phyloP scores from a whole-genome alignment of 331 rosid genomes.

The Rhamnella rubrinervis region DNA sequence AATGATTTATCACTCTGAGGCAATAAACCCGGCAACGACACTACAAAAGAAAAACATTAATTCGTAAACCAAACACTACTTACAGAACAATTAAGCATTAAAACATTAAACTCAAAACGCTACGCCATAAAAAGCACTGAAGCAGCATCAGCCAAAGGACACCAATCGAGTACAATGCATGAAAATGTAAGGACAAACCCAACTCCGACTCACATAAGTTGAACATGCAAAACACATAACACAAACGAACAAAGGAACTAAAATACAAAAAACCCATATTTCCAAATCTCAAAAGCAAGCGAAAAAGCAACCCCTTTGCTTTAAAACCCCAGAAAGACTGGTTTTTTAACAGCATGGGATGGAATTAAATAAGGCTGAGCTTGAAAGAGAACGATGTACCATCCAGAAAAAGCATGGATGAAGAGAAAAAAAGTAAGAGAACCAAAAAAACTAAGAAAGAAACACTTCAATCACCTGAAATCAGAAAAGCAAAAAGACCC shows the following conservation, averaged over 20 bases:
- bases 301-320: slow-evolving; percentile 16
- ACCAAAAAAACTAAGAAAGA: slow-evolving; percentile 28
- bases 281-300: slow-evolving; percentile 32
- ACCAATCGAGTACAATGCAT: slow-evolving; percentile 25
- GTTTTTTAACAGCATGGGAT: slow-evolving; percentile 24
- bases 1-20: slow-evolving; percentile 31
- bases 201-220: slow-evolving; percentile 18
- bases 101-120: slow-evolving; percentile 15
- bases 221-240: slow-evolving; percentile 15
- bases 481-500: slow-evolving; percentile 41
- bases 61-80: slow-evolving; percentile 24
- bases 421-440: neutral
- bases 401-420: slow-evolving; percentile 26
- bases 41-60: slow-evolving; percentile 23
- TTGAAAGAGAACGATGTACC: slow-evolving; percentile 35
- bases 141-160: slow-evolving; percentile 24
- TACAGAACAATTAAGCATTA: slow-evolving; percentile 26
- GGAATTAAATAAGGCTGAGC: slow-evolving; percentile 30
- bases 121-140: slow-evolving; percentile 23
- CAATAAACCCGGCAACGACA: slow-evolving; percentile 16
- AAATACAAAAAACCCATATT: slow-evolving; percentile 37
- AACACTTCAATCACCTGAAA: slow-evolving; percentile 54
- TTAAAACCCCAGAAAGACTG: slow-evolving; percentile 14
- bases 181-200: slow-evolving; percentile 16
- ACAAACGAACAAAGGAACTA: slow-evolving; percentile 21